Conservation (phyloP, 495 filamentous ascomycete genomes). For the Penicillium mononematosum region DNA sequence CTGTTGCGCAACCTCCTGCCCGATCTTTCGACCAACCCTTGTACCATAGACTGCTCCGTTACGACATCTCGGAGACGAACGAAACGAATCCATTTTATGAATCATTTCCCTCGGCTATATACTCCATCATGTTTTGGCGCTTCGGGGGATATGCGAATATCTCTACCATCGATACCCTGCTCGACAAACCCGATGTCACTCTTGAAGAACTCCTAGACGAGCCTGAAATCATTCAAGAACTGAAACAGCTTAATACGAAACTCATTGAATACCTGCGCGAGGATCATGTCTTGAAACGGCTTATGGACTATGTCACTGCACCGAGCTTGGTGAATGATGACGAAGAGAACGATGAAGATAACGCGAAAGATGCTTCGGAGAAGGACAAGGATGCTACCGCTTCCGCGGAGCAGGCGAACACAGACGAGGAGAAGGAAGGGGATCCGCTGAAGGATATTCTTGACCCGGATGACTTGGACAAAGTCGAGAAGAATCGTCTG, state of each 20-base stretch:
- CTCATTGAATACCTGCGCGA: slow-evolving; percentile 94
- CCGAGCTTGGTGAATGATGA: slow-evolving; percentile 65
- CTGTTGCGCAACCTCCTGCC: slow-evolving; percentile 18
- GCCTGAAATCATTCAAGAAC: slow-evolving; percentile 91
- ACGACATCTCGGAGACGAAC: slow-evolving; percentile 30
- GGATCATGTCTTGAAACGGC: slow-evolving; percentile 76
- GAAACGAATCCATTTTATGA: slow-evolving; percentile 40
- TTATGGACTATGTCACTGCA: slow-evolving; percentile 88
- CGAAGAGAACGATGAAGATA: slow-evolving; percentile 58
- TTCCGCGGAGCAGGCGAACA: slow-evolving; percentile 15
- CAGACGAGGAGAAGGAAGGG: slow-evolving; percentile 36
- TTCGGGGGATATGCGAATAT: slow-evolving; percentile 98
- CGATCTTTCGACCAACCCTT: slow-evolving; percentile 19
- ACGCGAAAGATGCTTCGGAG: slow-evolving; percentile 44
- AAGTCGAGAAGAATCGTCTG: slow-evolving; percentile 79
- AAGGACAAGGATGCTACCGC: slow-evolving; percentile 34
- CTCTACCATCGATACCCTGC: slow-evolving; percentile 91
- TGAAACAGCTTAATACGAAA: slow-evolving; percentile 97
- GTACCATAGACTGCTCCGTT: slow-evolving; percentile 36
- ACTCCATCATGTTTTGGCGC: slow-evolving; percentile 92
- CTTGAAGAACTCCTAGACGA: slow-evolving; percentile 96
- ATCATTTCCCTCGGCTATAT: slow-evolving; percentile 39
- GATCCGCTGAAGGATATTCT: slow-evolving; percentile 49
- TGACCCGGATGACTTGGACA: slow-evolving; percentile 63
- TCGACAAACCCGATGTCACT: slow-evolving; percentile 90